Base-by-base conservation (phyloP, 257 asterid species). In the Haberlea rhodopensis region DNA sequence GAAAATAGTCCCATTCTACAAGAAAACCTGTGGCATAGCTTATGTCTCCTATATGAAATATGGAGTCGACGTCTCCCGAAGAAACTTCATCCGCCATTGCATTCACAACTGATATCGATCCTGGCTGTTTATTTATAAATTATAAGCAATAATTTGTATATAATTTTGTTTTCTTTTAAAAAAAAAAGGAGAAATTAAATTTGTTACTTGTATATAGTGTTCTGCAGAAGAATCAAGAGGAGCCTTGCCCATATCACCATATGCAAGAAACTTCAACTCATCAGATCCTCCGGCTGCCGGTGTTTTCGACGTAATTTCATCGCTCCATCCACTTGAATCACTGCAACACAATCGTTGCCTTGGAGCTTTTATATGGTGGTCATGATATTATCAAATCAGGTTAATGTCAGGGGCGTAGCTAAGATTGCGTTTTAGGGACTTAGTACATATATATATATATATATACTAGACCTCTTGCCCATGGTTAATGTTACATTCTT, bases 191-290 rank as follows among this genome's bases (percentile, higher is more conserved):
- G n/a, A n/a, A n/a, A n/a, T n/a, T n/a, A n/a, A n/a, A n/a, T n/a
- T n/a, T n/a, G n/a, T n/a, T 76, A 87, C 96, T 85, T 90, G 97
- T 34, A 81, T 88, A 70, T 70, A 91, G 75, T 91, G 98, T 69
- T 91, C 98, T 0, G 34, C 48, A 9, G 98, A 86, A 45, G 74
- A 59, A 78, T 91, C 98, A 9, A 82, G 87, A 22, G 98, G 96
- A 19, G 95, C 80, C 71, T 88, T 91, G 16, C 98, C 98, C 98
- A 91, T 91, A 32, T 91, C 98, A 23, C 96, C 98, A 69, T 63
- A 91, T 51, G 96, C 87, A 67, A 88, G 71, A 63, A 88, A 84
- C 32, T 43, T 75, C 20, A 91, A 70, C 51, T 80, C 90, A 49
- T 80, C 58, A n/a, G 87, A 63, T 70, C 96, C 98, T 1, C 81